A percentile compares a stretch with the other conserved stretches of the same genome.
Evolutionary conservation across 805 yeast species (phyloP).

Genomic region (Starmerella roubikii): DNA sequence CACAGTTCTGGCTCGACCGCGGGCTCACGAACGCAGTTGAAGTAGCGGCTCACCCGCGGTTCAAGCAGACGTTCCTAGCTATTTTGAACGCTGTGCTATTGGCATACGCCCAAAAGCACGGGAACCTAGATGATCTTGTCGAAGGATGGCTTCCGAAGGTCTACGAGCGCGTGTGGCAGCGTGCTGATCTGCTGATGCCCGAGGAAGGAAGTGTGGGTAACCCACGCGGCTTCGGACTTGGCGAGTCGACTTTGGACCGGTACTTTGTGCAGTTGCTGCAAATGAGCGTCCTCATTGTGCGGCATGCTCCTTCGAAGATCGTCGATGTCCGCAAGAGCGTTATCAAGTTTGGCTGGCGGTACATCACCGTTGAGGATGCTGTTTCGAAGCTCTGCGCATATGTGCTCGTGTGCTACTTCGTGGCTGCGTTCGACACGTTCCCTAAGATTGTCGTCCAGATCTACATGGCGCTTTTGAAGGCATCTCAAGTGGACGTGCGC

Average conservation of each 20-base stretch:
- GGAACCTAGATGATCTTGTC: constrained; percentile 35
- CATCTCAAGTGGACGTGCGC: constrained; percentile 76
- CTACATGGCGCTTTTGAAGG: constrained; percentile 74
- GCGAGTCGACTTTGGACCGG: constrained; percentile 40
- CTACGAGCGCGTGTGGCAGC: constrained; percentile 58
- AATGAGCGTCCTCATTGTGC: constrained; percentile 61
- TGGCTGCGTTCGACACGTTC: constrained; percentile 78
- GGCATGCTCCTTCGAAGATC: constrained; percentile 48
- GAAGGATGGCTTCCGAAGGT: constrained; percentile 52
- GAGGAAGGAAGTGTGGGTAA: constrained; percentile 10
- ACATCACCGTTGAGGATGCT: constrained; percentile 75
- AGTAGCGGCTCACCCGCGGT: constrained; percentile 1
- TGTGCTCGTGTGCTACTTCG: constrained; percentile 73
- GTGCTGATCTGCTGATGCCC: constrained; percentile 41
- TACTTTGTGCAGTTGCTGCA: constrained; percentile 69
- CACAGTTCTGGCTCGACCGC: constrained; percentile 9
- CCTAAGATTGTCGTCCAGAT: constrained; percentile 79
- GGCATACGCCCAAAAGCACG: constrained; percentile 43
- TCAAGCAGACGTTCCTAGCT: constrained; percentile 10
- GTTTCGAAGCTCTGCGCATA: constrained; percentile 87
- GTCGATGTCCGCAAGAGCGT: constrained; percentile 62
- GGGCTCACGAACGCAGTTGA: constrained; percentile 3
- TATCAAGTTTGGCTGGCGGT: constrained; percentile 89
- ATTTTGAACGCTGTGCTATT: constrained; percentile 53
- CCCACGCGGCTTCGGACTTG: constrained; percentile 13